A percentile compares a stretch with the other conserved stretches of the same genome.
Evolutionary conservation across 1,284 basidiomycete species (phyloP).

Genomic region (Meira miltonrushii): DNA sequence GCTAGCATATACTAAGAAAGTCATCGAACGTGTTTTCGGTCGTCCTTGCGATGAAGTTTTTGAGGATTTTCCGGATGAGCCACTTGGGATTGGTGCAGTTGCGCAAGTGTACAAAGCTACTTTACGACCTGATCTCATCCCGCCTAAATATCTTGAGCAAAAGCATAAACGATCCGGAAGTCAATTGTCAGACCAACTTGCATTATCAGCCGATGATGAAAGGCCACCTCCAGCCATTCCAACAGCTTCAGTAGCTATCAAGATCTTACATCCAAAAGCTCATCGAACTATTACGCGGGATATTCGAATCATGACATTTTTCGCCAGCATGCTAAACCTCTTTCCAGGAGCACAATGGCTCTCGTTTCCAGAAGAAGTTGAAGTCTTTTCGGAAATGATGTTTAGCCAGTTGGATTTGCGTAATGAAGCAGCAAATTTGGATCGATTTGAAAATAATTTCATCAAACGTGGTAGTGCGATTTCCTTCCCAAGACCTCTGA

Average conservation of each 20-base stretch:
- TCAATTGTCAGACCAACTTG: constrained; percentile 18
- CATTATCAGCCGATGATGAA: constrained; percentile 41
- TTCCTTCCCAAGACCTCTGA: constrained; percentile 81
- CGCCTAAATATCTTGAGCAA: constrained; percentile 55
- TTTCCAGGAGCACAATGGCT: constrained; percentile 95
- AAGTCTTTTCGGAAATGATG: constrained; percentile 97
- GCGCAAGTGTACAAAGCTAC: constrained; percentile 89
- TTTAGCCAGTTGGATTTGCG: constrained; percentile 84
- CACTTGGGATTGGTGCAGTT: constrained; percentile 96
- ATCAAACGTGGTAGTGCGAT: constrained; percentile 67
- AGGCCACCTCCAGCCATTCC: constrained; percentile 33
- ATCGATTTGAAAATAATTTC: constrained; percentile 82
- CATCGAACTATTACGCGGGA: constrained; percentile 77
- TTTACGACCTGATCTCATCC: constrained; percentile 74
- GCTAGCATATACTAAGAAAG: constrained; percentile 71
- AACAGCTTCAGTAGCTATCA: constrained; percentile 73
- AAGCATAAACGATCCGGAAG: constrained; percentile 2
- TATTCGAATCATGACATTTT: constrained; percentile 89
- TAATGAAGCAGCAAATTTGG: constrained; percentile 82
- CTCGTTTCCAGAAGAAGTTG: constrained; percentile 89
- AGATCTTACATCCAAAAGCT: constrained; percentile 78
- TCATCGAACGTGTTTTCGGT: constrained; percentile 76
- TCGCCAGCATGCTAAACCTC: constrained; percentile 71
- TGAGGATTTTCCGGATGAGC: constrained; percentile 76
- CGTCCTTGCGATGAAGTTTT: constrained; percentile 76